These are phyloP conservation scores for Marasmius sp. DNA, from an alignment of 1,284 basidiomycete genomes.

Conservation along the genomic window DNA sequence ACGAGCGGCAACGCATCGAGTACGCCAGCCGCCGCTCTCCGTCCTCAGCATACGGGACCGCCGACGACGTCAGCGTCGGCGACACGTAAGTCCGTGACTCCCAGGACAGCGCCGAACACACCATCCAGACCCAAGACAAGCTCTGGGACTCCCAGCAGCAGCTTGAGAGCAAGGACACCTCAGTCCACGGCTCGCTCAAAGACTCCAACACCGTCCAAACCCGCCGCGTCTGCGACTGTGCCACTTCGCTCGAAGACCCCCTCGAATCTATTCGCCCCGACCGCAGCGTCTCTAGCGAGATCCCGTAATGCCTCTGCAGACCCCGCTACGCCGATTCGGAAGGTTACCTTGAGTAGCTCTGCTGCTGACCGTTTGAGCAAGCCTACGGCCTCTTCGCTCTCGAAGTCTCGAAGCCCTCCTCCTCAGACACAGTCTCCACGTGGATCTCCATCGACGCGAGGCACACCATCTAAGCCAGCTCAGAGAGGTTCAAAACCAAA, in stretches of 20 bases:
- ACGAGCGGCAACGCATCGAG: constrained; percentile 18
- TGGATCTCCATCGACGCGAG: constrained; percentile 1
- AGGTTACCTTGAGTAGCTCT: constrained; percentile 45
- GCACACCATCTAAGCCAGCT: constrained; percentile 20
- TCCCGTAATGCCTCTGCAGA: constrained; percentile 52
- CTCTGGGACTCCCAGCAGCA: constrained; percentile 29
- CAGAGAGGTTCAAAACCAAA: constrained; percentile 23
- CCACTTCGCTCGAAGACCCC: constrained; percentile 20
- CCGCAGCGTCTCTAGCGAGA: constrained; percentile 72
- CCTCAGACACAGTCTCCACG: constrained; percentile 13
- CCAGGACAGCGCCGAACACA: constrained; percentile 17
- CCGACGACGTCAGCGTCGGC: constrained; percentile 44
- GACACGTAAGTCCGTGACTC: constrained; percentile 23
- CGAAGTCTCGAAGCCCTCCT: constrained; percentile 26
- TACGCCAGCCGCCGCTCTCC: constrained; percentile 25
- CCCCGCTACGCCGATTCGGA: constrained; percentile 49
- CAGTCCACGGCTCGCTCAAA: constrained; percentile 42
- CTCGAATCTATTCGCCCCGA: constrained; percentile 69
- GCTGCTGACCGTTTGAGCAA: constrained; percentile 66
- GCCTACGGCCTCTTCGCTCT: constrained; percentile 72
- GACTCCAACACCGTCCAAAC: constrained; percentile 37
- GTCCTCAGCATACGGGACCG: constrained; percentile 54
- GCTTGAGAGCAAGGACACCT: constrained; percentile 47
- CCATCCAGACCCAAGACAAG: constrained; percentile 30
- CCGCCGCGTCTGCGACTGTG: constrained; percentile 19